Percentiles rank a stretch among this genome's conserved stretches.
Evolutionary conservation across 306 rosid species (phyloP).

Genomic region (Quercus wislizeni): DNA sequence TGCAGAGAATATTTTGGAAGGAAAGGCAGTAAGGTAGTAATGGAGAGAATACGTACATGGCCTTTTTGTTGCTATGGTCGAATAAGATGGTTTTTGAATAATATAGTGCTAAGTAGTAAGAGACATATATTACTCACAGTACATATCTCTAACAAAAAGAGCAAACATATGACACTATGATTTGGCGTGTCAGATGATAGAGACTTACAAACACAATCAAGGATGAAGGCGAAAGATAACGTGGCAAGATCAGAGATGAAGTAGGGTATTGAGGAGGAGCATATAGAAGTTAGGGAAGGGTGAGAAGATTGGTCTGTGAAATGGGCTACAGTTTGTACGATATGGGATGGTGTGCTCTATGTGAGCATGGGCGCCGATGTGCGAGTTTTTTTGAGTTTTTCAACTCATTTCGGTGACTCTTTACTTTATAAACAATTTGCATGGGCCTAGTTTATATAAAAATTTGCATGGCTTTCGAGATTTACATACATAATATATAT

Average conservation of each 20-base stretch:
- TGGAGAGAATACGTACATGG: slow-evolving; percentile 18
- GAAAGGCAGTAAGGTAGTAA: slow-evolving; percentile 8
- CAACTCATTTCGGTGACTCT: slow-evolving; percentile 44
- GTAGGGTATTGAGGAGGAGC: slow-evolving; percentile 29
- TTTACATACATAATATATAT: slow-evolving; percentile 29
- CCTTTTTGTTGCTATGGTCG: slow-evolving; percentile 10
- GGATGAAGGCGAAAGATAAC: slow-evolving; percentile 7
- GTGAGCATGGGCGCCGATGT: slow-evolving; percentile 50
- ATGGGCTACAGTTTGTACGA: slow-evolving; percentile 65
- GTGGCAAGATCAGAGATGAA: slow-evolving; percentile 42
- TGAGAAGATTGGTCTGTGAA: slow-evolving; percentile 78
- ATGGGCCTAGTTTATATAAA: slow-evolving; percentile 37
- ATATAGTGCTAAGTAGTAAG: neutral
- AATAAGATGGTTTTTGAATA: neutral
- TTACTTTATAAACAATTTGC: slow-evolving; percentile 26
- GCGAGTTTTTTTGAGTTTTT: slow-evolving; percentile 64
- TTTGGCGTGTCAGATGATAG: slow-evolving; percentile 12
- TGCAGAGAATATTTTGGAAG: slow-evolving; percentile 10
- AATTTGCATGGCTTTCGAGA: slow-evolving; percentile 59
- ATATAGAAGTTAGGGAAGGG: slow-evolving; percentile 59
- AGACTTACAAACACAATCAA: neutral
- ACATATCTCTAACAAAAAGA: neutral
- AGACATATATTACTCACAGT: neutral
- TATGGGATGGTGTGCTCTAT: slow-evolving; percentile 62
- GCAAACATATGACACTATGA: neutral